A percentile compares a stretch with the other conserved stretches of the same genome.
Evolutionary conservation across 768 basidiomycete genomes (phyloP).

Genomic region (Clathrus columnatus): DNA sequence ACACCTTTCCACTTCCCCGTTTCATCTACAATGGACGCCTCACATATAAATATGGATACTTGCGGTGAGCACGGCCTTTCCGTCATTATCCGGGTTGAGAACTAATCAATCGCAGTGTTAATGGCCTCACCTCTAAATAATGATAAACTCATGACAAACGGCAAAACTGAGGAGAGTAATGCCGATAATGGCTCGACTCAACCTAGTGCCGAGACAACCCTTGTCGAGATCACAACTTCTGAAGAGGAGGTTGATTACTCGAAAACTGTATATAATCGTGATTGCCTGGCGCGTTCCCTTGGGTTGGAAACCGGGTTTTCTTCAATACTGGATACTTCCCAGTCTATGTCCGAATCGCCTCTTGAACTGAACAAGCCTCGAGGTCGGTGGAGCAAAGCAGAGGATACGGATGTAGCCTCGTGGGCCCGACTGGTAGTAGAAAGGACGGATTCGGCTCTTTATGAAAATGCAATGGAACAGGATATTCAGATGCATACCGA

Average conservation of each 20-base stretch:
- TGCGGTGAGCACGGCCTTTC: neutral
- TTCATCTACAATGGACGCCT: neutral
- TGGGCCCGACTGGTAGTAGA: conserved; percentile 5
- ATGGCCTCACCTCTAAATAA: neutral
- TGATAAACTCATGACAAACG: neutral
- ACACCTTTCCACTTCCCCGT: neutral
- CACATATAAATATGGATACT: conserved; percentile 1
- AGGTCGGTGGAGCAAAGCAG: neutral
- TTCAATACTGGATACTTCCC: neutral
- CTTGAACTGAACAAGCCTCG: neutral
- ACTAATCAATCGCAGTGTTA: neutral
- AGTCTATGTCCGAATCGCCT: neutral
- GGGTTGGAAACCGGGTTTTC: neutral
- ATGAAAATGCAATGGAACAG: neutral
- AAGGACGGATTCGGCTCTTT: neutral
- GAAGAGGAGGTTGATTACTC: neutral
- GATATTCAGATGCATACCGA: neutral
- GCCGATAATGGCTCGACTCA: no score
- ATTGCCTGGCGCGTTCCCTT: neutral
- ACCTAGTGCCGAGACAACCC: neutral
- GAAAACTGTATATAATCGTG: neutral
- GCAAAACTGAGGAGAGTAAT: neutral
- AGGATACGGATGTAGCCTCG: neutral
- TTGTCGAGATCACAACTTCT: neutral
- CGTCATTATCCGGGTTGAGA: neutral